phyloP scores from a whole-genome alignment of 2,329 filamentous ascomycete genomes.

The Aspergillus sp. region DNA sequence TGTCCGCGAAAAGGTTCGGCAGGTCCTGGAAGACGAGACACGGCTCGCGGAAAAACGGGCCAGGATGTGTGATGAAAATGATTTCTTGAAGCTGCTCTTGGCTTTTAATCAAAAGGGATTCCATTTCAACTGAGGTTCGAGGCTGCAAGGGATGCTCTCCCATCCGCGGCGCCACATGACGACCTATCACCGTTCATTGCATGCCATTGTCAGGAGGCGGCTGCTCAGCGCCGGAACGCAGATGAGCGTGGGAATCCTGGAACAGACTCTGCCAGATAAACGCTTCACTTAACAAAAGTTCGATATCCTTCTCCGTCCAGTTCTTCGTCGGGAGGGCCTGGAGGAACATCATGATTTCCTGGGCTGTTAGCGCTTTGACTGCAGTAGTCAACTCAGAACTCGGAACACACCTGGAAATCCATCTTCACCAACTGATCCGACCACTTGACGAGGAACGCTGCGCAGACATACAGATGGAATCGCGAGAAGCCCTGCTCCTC shows the following conservation, averaged over 20 bases:
- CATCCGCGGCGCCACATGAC: conserved; percentile 12
- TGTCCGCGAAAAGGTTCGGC: conserved; percentile 77
- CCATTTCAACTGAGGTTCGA: conserved; percentile 60
- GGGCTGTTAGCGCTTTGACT: conserved; percentile 18
- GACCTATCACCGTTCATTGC: conserved; percentile 27
- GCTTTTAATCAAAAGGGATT: conserved; percentile 89
- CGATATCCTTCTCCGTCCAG: conserved; percentile 98
- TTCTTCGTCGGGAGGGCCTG: conserved; percentile 84
- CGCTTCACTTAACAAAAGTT: conserved; percentile 86
- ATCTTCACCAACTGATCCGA: conserved; percentile 88
- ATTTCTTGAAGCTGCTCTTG: conserved; percentile 72
- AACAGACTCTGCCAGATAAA: conserved; percentile 99
- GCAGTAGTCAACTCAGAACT: conserved; percentile 1
- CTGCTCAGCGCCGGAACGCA: conserved; percentile 38
- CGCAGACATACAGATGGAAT: conserved; percentile 97
- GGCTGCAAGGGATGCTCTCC: conserved; percentile 3
- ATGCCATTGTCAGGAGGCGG: conserved; percentile 26
- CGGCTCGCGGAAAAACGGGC: conserved; percentile 71
- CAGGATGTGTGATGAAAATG: conserved; percentile 81
- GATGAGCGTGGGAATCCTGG: conserved; percentile 84
- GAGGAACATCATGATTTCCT: conserved; percentile 99
- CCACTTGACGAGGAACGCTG: conserved; percentile 97
- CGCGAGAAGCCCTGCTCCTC: conserved; percentile 98
- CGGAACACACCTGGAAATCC: conserved; percentile 63
- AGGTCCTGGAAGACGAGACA: conserved; percentile 73